Conservation (phyloP, 768 basidiomycete species). For the Postia placenta region DNA sequence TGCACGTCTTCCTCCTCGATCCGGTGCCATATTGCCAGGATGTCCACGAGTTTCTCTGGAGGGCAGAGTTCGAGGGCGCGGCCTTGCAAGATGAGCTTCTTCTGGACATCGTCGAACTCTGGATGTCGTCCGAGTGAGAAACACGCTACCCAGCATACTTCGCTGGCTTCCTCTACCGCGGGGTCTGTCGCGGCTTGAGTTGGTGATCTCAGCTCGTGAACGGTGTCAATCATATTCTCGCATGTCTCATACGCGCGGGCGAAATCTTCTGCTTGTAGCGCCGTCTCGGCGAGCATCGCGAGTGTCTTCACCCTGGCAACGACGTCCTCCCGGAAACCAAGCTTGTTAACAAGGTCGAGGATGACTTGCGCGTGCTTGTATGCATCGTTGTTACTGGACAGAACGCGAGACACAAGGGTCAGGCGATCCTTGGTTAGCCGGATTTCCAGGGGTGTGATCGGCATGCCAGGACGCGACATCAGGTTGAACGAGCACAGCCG, state of each 20-base stretch:
- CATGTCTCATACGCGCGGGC: conserved; percentile 63
- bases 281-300: conserved; percentile 89
- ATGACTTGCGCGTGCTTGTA: conserved; percentile 92
- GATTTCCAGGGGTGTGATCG: conserved; percentile 89
- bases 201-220: conserved; percentile 40
- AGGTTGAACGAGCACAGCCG: conserved; percentile 91
- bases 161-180: conserved; percentile 52
- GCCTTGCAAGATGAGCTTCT: conserved; percentile 69
- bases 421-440: conserved; percentile 87
- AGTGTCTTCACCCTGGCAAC: conserved; percentile 78
- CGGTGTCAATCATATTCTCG: conserved; percentile 63
- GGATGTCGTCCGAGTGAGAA: conserved; percentile 82
- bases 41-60: conserved; percentile 65
- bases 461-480: conserved; percentile 63
- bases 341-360: conserved; percentile 82
- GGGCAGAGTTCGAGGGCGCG: conserved; percentile 85
- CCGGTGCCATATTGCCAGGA: conserved; percentile 74
- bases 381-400: conserved; percentile 79
- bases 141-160: conserved; percentile 88
- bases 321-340: conserved; percentile 68
- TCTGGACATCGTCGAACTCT: conserved; percentile 62
- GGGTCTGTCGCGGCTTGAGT: conserved; percentile 29
- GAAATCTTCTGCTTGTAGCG: conserved; percentile 80
- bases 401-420: conserved; percentile 78
- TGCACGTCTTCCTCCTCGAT: conserved; percentile 63